These are phyloP conservation scores for Cocos nucifera DNA, from an alignment of 176 grass and related monocot genomes.

Conservation along the genomic window DNA sequence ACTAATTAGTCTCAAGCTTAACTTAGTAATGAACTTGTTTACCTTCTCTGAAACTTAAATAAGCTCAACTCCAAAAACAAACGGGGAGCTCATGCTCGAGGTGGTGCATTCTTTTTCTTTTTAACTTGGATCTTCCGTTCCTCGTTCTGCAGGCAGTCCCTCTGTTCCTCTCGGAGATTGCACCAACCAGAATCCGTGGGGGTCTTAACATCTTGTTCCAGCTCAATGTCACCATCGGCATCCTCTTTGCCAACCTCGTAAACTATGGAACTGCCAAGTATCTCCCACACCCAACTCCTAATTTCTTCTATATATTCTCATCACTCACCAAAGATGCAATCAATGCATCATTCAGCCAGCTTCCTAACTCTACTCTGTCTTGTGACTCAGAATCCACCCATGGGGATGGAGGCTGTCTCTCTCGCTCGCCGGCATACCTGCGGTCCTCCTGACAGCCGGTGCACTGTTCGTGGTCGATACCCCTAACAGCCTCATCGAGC, in stretches of 20 bases:
- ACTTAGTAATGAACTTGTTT: too few relatives aligned
- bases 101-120: too few relatives aligned
- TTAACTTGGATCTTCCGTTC: too few relatives aligned
- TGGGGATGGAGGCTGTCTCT: slow-evolving; percentile 83
- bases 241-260: slow-evolving; percentile 76
- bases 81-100: too few relatives aligned
- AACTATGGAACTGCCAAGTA: slow-evolving; percentile 71
- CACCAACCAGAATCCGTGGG: slow-evolving; percentile 76
- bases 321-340: too few relatives aligned
- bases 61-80: too few relatives aligned
- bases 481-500: slow-evolving; percentile 85
- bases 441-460: slow-evolving; percentile 53
- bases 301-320: too few relatives aligned
- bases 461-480: slow-evolving; percentile 69
- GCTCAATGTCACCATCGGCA: slow-evolving; percentile 89
- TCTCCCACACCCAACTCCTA: too few relatives aligned
- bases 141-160: slow-evolving; percentile 65
- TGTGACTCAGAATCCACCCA: slow-evolving; percentile 41
- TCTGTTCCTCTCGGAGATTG: slow-evolving; percentile 80
- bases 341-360: too few relatives aligned
- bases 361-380: too few relatives aligned
- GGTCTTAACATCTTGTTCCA: slow-evolving; percentile 96
- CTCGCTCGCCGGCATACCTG: slow-evolving; percentile 77
- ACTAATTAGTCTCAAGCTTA: too few relatives aligned
- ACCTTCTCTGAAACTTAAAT: too few relatives aligned